Conservation (phyloP, 306 rosid species). For the Vicia sativa region DNA sequence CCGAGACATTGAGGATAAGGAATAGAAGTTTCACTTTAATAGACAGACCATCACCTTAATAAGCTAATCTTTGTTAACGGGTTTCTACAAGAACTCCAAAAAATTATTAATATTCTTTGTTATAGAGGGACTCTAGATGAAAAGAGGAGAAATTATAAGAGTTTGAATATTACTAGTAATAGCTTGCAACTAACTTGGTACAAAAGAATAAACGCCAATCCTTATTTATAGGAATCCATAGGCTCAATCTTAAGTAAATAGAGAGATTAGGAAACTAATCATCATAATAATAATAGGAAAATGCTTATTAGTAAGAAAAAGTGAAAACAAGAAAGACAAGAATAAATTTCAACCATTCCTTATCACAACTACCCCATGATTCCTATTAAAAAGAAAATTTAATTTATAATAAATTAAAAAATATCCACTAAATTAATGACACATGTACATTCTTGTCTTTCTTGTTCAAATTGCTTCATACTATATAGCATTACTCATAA, state of each 20-base stretch:
- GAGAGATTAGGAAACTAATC: conserved; percentile 2
- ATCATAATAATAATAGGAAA: neutral
- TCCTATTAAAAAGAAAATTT: too few species aligned
- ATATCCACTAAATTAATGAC: too few species aligned
- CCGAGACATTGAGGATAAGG: conserved; percentile 25
- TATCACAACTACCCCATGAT: too few species aligned
- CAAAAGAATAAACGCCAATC: neutral
- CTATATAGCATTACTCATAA: too few species aligned
- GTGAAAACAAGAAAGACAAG: too few species aligned
- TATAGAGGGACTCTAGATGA: neutral
- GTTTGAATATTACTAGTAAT: neutral
- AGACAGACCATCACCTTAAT: conserved; percentile 23
- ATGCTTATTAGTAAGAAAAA: too few species aligned
- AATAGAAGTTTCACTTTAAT: conserved; percentile 13
- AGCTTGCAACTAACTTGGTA: neutral
- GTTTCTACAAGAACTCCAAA: conserved; percentile 21
- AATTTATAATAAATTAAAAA: too few species aligned
- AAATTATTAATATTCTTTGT: neutral
- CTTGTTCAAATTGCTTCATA: too few species aligned
- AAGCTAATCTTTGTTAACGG: neutral
- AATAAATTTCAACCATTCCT: too few species aligned
- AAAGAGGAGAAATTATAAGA: neutral
- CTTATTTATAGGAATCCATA: neutral
- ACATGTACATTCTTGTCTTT: too few species aligned
- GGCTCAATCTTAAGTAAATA: neutral